Conservation (phyloP, 768 basidiomycete genomes). For the Suillus spraguei region DNA sequence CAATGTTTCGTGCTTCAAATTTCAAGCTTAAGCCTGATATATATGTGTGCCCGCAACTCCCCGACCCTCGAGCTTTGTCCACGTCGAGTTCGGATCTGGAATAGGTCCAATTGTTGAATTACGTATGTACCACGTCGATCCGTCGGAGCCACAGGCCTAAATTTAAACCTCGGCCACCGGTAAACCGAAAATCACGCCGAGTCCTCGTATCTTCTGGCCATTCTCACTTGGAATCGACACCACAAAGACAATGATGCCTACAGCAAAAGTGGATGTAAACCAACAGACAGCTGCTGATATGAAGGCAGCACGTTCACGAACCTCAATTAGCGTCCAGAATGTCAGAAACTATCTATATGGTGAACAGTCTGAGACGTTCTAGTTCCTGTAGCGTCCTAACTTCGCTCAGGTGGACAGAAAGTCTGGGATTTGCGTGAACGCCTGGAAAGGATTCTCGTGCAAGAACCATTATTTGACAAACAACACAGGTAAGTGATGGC, state of each 20-base stretch:
- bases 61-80: too few species aligned
- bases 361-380: conserved; percentile 27
- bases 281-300: conserved; percentile 56
- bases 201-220: background rate
- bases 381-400: conserved; percentile 6
- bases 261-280: conserved; percentile 32
- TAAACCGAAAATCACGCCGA: too few species aligned
- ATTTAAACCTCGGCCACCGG: too few species aligned
- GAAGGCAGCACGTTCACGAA: conserved; percentile 45
- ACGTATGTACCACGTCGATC: too few species aligned
- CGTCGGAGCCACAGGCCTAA: too few species aligned
- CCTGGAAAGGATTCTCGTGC: conserved; percentile 48
- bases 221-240: background rate
- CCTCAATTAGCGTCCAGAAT: conserved; percentile 44
- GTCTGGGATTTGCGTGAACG: conserved; percentile 53
- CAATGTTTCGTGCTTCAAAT: too few species aligned
- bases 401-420: conserved; percentile 44
- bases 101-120: too few species aligned
- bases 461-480: conserved; percentile 65
- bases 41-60: too few species aligned
- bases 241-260: background rate
- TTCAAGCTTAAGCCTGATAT: too few species aligned
- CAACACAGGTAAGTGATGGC: conserved; percentile 44
- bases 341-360: conserved; percentile 55
- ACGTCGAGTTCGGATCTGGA: too few species aligned